Percentiles rank a stretch among this genome's conserved stretches.
phyloP scores from a whole-genome alignment of 129 eudicot genomes.

The Smallanthus sonchifolius region DNA sequence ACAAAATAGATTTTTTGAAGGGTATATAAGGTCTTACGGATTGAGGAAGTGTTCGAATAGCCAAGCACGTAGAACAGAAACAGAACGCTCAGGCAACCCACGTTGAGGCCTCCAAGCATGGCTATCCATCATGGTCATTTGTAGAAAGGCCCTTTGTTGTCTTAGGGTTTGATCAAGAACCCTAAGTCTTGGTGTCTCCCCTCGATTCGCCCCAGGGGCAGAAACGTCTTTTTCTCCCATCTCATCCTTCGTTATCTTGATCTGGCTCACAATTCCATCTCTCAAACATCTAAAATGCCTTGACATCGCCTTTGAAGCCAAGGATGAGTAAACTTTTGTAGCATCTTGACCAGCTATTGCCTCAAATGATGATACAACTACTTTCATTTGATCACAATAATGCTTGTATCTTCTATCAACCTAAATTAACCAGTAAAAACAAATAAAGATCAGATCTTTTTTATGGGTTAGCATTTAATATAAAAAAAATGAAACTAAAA shows the following conservation, averaged over 20 bases:
- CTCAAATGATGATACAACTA: conserved; percentile 78
- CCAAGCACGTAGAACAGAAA: conserved; percentile 98
- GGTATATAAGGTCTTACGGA: conserved; percentile 57
- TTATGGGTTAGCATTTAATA: conserved; percentile 4
- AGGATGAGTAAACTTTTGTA: conserved; percentile 71
- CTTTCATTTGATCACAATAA: conserved; percentile 93
- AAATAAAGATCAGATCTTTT: conserved; percentile 21
- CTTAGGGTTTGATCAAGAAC: conserved; percentile 85
- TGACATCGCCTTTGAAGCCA: conserved; percentile 98
- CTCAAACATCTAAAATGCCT: conserved; percentile 84
- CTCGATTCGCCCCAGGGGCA: conserved; percentile 66
- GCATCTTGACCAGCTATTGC: conserved; percentile 81
- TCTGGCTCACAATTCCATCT: conserved; percentile 80
- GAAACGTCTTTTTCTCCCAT: conserved; percentile 81
- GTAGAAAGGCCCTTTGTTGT: conserved; percentile 90
- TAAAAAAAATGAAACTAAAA: neutral
- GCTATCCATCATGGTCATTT: conserved; percentile 85
- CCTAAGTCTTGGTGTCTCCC: conserved; percentile 90
- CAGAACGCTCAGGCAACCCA: conserved; percentile 91
- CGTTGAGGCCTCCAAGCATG: conserved; percentile 99
- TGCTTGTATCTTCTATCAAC: conserved; percentile 97
- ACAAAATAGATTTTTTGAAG: neutral
- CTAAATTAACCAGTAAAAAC: conserved; percentile 33
- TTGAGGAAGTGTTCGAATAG: conserved; percentile 98
- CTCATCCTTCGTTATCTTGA: conserved; percentile 59